Conservation (phyloP, 768 basidiomycete species). For the Tricholoma furcatifolium region DNA sequence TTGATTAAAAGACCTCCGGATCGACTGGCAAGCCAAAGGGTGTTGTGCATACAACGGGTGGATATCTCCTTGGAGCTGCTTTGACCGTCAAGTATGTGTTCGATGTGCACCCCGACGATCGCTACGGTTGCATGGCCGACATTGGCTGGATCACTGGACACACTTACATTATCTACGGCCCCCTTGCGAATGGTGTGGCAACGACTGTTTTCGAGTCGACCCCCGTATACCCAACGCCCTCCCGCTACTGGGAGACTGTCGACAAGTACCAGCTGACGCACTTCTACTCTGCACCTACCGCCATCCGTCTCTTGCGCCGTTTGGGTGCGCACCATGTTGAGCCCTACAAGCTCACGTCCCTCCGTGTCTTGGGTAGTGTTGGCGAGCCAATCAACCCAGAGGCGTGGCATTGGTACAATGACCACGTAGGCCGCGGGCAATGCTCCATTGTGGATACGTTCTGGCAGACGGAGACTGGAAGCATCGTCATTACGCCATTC, state of each 20-base stretch:
- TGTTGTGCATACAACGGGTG: slow-evolving; percentile 86
- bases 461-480: slow-evolving; percentile 99
- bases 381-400: slow-evolving; percentile 99
- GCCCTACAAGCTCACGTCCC: slow-evolving; percentile 72
- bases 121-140: slow-evolving; percentile 98
- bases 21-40: slow-evolving; percentile 97
- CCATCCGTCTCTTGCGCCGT: slow-evolving; percentile 83
- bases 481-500: slow-evolving; percentile 92
- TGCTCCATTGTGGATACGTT: slow-evolving; percentile 95
- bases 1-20: slow-evolving; percentile 71
- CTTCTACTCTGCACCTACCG: slow-evolving; percentile 92
- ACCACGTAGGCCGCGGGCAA: slow-evolving; percentile 83
- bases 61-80: slow-evolving; percentile 90
- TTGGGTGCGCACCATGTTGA: slow-evolving; percentile 87
- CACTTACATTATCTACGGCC: slow-evolving; percentile 95
- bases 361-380: slow-evolving; percentile 89
- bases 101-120: slow-evolving; percentile 95
- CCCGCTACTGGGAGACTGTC: slow-evolving; percentile 96
- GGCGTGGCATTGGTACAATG: slow-evolving; percentile 99
- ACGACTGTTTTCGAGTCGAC: slow-evolving; percentile 95
- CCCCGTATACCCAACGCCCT: slow-evolving; percentile 93
- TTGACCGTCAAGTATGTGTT: slow-evolving; percentile 97
- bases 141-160: slow-evolving; percentile 99
- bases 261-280: slow-evolving; percentile 93
- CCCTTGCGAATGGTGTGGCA: slow-evolving; percentile 80